Evolutionary conservation across 495 filamentous ascomycete species (phyloP).

Genomic region (Xylaria castorea): DNA sequence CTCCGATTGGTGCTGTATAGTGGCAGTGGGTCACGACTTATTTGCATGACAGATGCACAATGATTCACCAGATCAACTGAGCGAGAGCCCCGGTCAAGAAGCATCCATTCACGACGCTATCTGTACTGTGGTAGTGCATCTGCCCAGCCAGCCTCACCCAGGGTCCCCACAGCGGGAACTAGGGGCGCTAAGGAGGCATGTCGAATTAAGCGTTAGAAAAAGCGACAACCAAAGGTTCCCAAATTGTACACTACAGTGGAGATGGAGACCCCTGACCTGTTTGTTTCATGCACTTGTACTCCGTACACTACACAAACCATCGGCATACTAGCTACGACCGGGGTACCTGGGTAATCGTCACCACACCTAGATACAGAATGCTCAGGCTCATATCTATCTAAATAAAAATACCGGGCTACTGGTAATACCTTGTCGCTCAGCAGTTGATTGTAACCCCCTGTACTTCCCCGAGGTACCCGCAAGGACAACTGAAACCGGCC

Average conservation of each 20-base stretch:
- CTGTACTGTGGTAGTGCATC: conserved; percentile 22
- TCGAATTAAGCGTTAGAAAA: conserved; percentile 22
- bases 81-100: conserved; percentile 14
- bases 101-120: conserved; percentile 17
- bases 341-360: neutral
- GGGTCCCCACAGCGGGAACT: conserved; percentile 46
- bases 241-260: conserved; percentile 11
- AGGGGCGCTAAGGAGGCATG: conserved; percentile 21
- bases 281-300: conserved; percentile 12
- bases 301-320: neutral
- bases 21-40: conserved; percentile 18
- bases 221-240: neutral
- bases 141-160: conserved; percentile 36
- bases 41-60: conserved; percentile 26
- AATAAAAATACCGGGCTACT: neutral
- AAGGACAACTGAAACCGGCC: neutral
- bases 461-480: neutral
- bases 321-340: neutral
- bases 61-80: conserved; percentile 25
- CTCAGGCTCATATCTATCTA: neutral
- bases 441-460: neutral
- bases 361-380: neutral
- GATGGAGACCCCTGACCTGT: conserved; percentile 6
- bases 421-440: conserved; percentile 2
- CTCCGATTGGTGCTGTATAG: conserved; percentile 23